These are phyloP conservation scores for Hericium rajendrae DNA, from an alignment of 768 basidiomycete genomes.

Conservation along the genomic window DNA sequence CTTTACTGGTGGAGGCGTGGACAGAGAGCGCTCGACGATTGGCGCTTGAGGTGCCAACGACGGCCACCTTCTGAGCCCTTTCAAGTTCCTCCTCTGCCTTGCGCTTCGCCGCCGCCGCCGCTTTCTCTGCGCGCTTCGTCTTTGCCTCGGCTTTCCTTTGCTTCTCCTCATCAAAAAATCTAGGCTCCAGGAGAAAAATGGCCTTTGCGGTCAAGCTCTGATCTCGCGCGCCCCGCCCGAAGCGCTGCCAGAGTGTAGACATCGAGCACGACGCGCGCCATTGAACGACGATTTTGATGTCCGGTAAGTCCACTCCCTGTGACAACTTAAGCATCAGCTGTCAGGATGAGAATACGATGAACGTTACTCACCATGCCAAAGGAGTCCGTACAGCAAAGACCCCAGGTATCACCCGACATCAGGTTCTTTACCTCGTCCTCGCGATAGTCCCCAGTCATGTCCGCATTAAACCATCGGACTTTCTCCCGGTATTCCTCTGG, in stretches of 20 bases:
- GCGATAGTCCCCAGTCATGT: constrained; percentile 5
- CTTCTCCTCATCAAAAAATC: background rate
- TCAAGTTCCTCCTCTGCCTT: no score
- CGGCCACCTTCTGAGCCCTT: no score
- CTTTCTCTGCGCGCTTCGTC: no score
- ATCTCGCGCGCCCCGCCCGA: background rate
- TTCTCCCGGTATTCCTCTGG: no score
- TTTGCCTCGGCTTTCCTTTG: background rate
- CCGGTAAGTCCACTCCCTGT: background rate
- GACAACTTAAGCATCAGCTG: background rate
- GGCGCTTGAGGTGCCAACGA: no score
- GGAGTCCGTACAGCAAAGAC: constrained; percentile 21
- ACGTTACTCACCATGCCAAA: constrained; percentile 26
- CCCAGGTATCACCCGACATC: constrained; percentile 16
- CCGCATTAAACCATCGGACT: no score
- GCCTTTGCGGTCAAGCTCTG: background rate
- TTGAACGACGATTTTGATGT: background rate
- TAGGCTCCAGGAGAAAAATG: background rate
- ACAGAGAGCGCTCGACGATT: no score
- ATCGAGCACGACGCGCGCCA: background rate
- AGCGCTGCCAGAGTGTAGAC: background rate
- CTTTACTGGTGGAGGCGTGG: no score
- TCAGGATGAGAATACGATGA: background rate
- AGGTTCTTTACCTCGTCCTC: constrained; percentile 11
- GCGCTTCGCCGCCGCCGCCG: no score